Percentiles rank a stretch among this genome's conserved stretches.
These are phyloP conservation scores for Mycena alexandri DNA, from an alignment of 768 basidiomycete species.

Conservation along the genomic window DNA sequence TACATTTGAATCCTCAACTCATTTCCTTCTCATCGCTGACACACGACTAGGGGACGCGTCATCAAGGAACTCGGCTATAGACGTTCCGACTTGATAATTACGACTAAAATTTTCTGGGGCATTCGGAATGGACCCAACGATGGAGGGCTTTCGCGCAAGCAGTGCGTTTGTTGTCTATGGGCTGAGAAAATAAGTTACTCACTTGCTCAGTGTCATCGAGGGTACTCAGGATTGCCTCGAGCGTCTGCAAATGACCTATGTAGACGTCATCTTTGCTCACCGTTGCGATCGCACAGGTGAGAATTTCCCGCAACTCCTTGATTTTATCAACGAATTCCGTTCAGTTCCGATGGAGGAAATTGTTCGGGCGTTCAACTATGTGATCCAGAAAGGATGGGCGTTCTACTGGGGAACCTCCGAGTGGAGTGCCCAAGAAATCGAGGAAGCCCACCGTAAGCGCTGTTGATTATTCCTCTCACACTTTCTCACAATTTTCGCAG, in stretches of 20 bases:
- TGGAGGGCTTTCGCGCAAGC: slow-evolving; percentile 68
- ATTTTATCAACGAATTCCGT: neutral
- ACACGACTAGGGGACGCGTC: slow-evolving; percentile 68
- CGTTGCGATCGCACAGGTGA: slow-evolving; percentile 69
- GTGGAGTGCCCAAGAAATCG: slow-evolving; percentile 43
- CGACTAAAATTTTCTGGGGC: slow-evolving; percentile 90
- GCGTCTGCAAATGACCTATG: slow-evolving; percentile 81
- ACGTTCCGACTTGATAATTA: slow-evolving; percentile 77
- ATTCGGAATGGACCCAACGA: slow-evolving; percentile 69
- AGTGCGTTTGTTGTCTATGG: slow-evolving; percentile 54
- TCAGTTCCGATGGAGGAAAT: slow-evolving; percentile 79
- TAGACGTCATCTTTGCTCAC: slow-evolving; percentile 81
- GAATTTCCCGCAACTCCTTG: slow-evolving; percentile 15
- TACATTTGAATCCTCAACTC: slow-evolving; percentile 42
- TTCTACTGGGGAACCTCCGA: slow-evolving; percentile 85
- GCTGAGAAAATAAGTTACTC: neutral
- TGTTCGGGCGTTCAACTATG: slow-evolving; percentile 84
- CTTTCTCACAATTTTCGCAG: slow-evolving; percentile 75
- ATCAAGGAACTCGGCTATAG: slow-evolving; percentile 79
- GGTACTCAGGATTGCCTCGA: slow-evolving; percentile 75
- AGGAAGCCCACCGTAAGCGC: too few species aligned
- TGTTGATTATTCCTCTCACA: slow-evolving; percentile 68
- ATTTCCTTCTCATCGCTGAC: neutral
- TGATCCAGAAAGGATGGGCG: slow-evolving; percentile 81
- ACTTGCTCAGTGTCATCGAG: slow-evolving; percentile 71